Evolutionary conservation across 495 filamentous ascomycete genomes (phyloP).

Genomic region (Penicillium malachiteum): DNA sequence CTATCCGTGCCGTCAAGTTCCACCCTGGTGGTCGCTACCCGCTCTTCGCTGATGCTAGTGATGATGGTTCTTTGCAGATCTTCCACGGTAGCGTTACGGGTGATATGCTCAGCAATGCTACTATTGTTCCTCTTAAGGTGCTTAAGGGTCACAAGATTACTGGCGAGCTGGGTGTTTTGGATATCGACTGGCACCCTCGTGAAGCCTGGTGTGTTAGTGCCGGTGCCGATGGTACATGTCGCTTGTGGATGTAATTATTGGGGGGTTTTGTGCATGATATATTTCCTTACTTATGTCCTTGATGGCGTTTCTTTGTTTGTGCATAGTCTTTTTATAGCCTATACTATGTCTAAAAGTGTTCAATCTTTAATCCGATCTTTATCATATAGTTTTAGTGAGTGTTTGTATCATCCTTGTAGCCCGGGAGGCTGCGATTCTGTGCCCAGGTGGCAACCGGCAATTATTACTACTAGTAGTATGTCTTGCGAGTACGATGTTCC

Average conservation of each 20-base stretch:
- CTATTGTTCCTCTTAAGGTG: constrained; percentile 93
- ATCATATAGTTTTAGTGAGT: no score
- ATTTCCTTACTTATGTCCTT: constrained; percentile 7
- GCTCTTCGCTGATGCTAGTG: constrained; percentile 87
- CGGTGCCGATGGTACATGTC: constrained; percentile 87
- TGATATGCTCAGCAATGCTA: constrained; percentile 92
- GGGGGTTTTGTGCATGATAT: constrained; percentile 23
- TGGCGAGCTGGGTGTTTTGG: constrained; percentile 84
- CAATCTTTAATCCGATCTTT: background rate
- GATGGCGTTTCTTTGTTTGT: constrained; percentile 27
- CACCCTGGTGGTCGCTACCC: constrained; percentile 77
- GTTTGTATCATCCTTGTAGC: no score
- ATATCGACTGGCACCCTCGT: constrained; percentile 89
- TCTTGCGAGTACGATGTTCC: no score
- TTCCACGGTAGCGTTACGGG: constrained; percentile 95
- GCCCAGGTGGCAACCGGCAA: no score
- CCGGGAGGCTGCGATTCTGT: no score
- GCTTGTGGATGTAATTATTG: constrained; percentile 64
- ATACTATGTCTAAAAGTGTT: constrained; percentile 25
- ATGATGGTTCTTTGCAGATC: constrained; percentile 91
- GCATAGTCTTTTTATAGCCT: constrained; percentile 33
- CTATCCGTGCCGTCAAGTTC: constrained; percentile 82
- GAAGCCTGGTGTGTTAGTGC: constrained; percentile 93
- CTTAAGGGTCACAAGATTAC: constrained; percentile 78
- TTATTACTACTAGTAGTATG: no score